Base-by-base conservation (phyloP, 2,329 filamentous ascomycete genomes). In the Penicillium vulpinum region DNA sequence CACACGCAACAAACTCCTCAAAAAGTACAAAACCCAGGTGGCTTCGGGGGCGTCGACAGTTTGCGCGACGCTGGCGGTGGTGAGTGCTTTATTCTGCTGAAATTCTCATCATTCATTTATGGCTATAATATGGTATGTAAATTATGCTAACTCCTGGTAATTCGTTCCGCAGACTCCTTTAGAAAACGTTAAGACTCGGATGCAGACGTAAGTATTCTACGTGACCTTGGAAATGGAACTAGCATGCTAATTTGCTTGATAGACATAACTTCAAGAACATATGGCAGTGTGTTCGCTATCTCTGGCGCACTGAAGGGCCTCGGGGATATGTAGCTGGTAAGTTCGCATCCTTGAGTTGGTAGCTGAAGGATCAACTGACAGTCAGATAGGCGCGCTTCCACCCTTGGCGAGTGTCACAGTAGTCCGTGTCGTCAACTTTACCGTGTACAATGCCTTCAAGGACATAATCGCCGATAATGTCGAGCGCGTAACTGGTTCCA, bases 161-260 rank as follows among this genome's bases (percentile, higher is more conserved):
- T 49, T 22, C 1, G 18, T 26, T 31, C 33, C 39, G 18, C 57
- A 79, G 77, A 78, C 78, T 45, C 78, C 78, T 36, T 60, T 80
- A 49, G 78, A 80, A 58, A 80, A 80, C 60, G 62, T 80, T 57
- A 80, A 80, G 63, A 79, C 77, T 47, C 77, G 78, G 33, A 79
- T 80, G 77, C 78, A 80, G 69, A 79, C 77, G 77, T 79, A 66
- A 64, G 76, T 68, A 9, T 21, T 8, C 18, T 5, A 39, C 5
- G 24, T 24, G 15, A 13, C 7, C n/a, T 52, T 24, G 8, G 8
- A 41, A 39, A 9, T 28, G 10, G 39, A 9, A 50, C n/a, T 16
- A 29, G 31, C 51, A 61, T 48, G 58, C 43, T 48, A 41, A 54
- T 46, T 47, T 10, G 26, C 24, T 10, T 21, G 39, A 31, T 51